Evolutionary conservation across 2,329 filamentous ascomycete genomes (phyloP), one percentile per base, ranked within the genome.

Genomic region (Fusarium floridanum): DNA sequence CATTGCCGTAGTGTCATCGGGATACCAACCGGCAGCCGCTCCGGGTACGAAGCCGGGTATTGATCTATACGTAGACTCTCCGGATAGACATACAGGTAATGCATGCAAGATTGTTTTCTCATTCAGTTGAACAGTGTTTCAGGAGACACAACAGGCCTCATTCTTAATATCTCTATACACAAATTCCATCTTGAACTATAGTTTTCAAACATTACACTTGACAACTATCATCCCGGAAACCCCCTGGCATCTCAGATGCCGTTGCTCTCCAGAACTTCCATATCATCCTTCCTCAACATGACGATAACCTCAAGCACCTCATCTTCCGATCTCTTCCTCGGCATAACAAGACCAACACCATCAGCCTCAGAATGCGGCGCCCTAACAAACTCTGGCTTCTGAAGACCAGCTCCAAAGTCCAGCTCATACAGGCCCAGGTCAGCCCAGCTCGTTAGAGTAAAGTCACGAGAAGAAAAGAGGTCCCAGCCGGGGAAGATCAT

Each of bases 371-470:
- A 55, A 6, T 60, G 60, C 3, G 66, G 69, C 9, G 53, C 27
- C n/a, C 66, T 39, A 1, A 66, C 48, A 59, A 66, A 71, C 14
- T 63, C 62, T 3, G 66, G 66, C 27, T 29, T 29, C 9, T 53
- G 53, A 7, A 71, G 66, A 5, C 41, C 69, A 2, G 16, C 10
- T 8, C 69, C 62, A 55, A 65, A 71, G 37, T 61, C 37, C 20
- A 68, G 20, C 7, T 17, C 34, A 8, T 71, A 66, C 14, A 68
- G 27, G n/a, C 63, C 66, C 0, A 68, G 57, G 24, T 69, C 53
- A 8, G 69, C 66, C 69, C 69, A 69, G 17, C 61, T 68, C 5
- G 62, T 66, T 12, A 71, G 65, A 4, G 69, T 66, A 9, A 71
- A 29, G n/a, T 71, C 62, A 14, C 50, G 48, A 6, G 48, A 60